phyloP scores from a whole-genome alignment of 129 eudicot species.

The Daucus carota region DNA sequence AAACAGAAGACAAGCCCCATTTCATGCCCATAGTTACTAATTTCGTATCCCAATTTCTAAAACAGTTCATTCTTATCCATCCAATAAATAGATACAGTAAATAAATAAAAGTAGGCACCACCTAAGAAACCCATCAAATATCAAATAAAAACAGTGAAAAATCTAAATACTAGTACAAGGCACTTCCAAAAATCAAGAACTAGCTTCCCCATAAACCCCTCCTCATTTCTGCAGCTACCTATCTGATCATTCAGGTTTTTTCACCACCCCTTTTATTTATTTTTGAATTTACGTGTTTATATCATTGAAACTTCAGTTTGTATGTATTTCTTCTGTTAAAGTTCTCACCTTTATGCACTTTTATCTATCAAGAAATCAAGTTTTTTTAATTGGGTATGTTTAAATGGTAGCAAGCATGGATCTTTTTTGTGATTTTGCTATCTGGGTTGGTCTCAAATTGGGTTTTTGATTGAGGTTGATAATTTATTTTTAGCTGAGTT shows the following conservation, averaged over 20 bases:
- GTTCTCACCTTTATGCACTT: neutral
- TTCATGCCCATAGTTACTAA: no score
- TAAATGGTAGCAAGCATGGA: no score
- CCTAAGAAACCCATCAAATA: neutral
- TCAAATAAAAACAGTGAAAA: neutral
- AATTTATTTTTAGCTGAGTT: no score
- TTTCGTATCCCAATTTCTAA: no score
- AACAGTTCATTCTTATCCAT: neutral
- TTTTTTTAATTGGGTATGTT: neutral
- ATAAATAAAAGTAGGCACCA: neutral
- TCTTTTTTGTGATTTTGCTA: neutral
- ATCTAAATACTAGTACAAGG: neutral
- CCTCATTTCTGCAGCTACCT: neutral
- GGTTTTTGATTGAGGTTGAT: neutral
- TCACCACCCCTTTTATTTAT: neutral
- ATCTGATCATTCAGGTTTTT: neutral
- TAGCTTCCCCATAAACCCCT: neutral
- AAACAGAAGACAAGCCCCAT: no score
- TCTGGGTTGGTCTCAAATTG: neutral
- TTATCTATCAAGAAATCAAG: neutral
- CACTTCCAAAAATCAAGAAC: neutral
- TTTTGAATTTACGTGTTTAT: neutral
- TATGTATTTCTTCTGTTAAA: neutral
- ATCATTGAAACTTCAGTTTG: neutral
- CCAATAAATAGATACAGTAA: neutral